Percentiles rank a stretch among this genome's conserved stretches.
phyloP scores from a whole-genome alignment of 2,329 filamentous ascomycete genomes.

The Claviceps sp. region DNA sequence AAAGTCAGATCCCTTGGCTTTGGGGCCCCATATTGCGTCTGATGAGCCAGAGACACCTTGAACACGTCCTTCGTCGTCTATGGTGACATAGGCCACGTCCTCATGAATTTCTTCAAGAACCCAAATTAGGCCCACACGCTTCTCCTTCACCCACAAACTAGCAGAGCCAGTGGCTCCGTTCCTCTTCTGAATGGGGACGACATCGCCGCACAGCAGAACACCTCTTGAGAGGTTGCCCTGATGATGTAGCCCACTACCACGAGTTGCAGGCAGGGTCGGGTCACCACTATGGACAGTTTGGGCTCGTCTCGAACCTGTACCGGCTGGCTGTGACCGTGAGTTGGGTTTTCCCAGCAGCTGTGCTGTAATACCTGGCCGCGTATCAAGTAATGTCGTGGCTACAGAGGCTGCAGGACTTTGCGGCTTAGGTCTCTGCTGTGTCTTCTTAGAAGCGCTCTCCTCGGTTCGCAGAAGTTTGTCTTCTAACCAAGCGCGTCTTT shows the following conservation, averaged over 20 bases:
- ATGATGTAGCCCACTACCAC: conserved; percentile 42
- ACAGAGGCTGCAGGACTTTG: conserved; percentile 25
- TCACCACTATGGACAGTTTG: conserved; percentile 50
- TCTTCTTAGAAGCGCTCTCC: conserved; percentile 19
- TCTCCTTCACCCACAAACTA: conserved; percentile 98
- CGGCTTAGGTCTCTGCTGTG: conserved; percentile 20
- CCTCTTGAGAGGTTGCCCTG: conserved; percentile 67
- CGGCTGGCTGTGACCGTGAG: conserved; percentile 42
- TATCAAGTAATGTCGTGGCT: conserved; percentile 49
- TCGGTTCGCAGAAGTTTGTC: conserved; percentile 55
- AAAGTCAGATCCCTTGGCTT: conserved; percentile 51
- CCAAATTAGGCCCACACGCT: conserved; percentile 87
- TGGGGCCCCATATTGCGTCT: conserved; percentile 75
- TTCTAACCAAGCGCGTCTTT: conserved; percentile 79
- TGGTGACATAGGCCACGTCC: conserved; percentile 64
- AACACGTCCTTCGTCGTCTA: conserved; percentile 68
- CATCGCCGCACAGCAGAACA: conserved; percentile 86
- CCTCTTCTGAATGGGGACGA: conserved; percentile 94
- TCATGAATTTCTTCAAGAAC: conserved; percentile 96
- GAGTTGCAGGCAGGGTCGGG: conserved; percentile 39
- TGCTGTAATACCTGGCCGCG: conserved; percentile 62
- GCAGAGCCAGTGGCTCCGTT: conserved; percentile 87
- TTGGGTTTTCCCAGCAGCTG: conserved; percentile 74
- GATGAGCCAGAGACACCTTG: conserved; percentile 59
- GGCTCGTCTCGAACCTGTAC: conserved; percentile 39